phyloP scores from a whole-genome alignment of 208 protist genomes.

The Trypanosoma platydactyli region DNA sequence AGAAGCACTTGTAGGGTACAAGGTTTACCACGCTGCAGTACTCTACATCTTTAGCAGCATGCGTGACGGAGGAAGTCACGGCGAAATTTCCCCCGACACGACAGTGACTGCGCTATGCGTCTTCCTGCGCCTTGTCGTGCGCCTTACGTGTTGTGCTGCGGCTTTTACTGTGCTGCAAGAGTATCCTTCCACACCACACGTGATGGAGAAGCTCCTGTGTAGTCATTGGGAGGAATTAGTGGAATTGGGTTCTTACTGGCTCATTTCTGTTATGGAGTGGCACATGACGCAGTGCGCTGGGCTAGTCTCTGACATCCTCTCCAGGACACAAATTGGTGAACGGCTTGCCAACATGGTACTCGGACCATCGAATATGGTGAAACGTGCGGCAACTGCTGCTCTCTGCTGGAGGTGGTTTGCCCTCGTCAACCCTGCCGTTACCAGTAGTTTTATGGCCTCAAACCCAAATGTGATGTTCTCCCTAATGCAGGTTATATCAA shows the following conservation, averaged over 20 bases:
- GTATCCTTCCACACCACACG: background rate
- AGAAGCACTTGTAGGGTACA: conserved; percentile 42
- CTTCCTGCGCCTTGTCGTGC: conserved; percentile 28
- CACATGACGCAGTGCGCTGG: background rate
- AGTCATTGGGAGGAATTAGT: conserved; percentile 51
- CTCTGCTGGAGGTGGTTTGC: conserved; percentile 59
- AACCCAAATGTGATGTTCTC: conserved; percentile 13
- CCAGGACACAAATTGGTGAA: conserved; percentile 28
- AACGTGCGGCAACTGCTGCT: conserved; percentile 37
- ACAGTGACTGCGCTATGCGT: conserved; percentile 31
- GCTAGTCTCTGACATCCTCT: conserved; percentile 32
- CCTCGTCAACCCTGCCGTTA: conserved; percentile 30
- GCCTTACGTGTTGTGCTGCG: conserved; percentile 30
- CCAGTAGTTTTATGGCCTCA: conserved; percentile 20
- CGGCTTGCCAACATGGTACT: conserved; percentile 20
- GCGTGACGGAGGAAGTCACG: background rate
- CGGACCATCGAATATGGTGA: conserved; percentile 28
- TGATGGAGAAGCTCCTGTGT: conserved; percentile 36
- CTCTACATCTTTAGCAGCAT: conserved; percentile 17
- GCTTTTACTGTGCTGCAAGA: conserved; percentile 29
- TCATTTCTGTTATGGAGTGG: conserved; percentile 7
- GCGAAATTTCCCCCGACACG: background rate
- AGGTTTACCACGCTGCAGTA: conserved; percentile 30
- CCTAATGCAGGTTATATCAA: conserved; percentile 13
- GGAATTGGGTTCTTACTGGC: conserved; percentile 31